A percentile compares a stretch with the other conserved stretches of the same genome.
These are phyloP conservation scores for Amanita thiersii DNA, from an alignment of 768 basidiomycete species.

Conservation along the genomic window DNA sequence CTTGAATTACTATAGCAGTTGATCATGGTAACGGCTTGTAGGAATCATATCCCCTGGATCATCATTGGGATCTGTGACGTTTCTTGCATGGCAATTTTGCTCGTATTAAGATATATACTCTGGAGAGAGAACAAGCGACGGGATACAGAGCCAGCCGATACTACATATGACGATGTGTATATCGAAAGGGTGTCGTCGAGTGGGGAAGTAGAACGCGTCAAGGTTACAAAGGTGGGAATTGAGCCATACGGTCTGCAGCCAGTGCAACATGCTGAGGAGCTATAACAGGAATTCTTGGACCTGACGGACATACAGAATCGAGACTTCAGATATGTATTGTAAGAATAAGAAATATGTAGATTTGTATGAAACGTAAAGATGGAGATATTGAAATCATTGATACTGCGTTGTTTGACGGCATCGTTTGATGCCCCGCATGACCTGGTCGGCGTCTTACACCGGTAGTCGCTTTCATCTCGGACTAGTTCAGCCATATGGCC, in stretches of 20 bases:
- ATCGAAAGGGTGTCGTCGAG: slow-evolving; percentile 43
- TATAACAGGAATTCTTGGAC: slow-evolving; percentile 56
- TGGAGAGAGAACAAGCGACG: slow-evolving; percentile 55
- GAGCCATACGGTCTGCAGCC: slow-evolving; percentile 3
- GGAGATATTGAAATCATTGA: too few species aligned
- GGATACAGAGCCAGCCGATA: slow-evolving; percentile 44
- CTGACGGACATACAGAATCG: slow-evolving; percentile 66
- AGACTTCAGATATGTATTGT: slow-evolving; percentile 68
- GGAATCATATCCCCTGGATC: slow-evolving; percentile 71
- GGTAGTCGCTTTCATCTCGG: not conserved
- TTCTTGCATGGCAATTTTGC: slow-evolving; percentile 36
- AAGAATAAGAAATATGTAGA: too few species aligned
- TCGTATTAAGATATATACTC: slow-evolving; percentile 46
- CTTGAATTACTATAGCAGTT: not conserved
- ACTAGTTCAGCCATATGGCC: too few species aligned
- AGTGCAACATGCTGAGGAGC: slow-evolving; percentile 4
- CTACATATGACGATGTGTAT: slow-evolving; percentile 54
- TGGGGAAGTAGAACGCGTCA: slow-evolving; percentile 44
- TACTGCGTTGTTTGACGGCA: not conserved
- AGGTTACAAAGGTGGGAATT: slow-evolving; percentile 60
- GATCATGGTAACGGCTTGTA: too few species aligned
- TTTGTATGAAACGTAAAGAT: too few species aligned
- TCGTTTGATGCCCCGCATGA: not conserved
- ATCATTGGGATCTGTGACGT: slow-evolving; percentile 63
- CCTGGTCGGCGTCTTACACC: not conserved